phyloP scores from a whole-genome alignment of 371 early-diverging fungal species.

The Blastocladiella emersonii region DNA sequence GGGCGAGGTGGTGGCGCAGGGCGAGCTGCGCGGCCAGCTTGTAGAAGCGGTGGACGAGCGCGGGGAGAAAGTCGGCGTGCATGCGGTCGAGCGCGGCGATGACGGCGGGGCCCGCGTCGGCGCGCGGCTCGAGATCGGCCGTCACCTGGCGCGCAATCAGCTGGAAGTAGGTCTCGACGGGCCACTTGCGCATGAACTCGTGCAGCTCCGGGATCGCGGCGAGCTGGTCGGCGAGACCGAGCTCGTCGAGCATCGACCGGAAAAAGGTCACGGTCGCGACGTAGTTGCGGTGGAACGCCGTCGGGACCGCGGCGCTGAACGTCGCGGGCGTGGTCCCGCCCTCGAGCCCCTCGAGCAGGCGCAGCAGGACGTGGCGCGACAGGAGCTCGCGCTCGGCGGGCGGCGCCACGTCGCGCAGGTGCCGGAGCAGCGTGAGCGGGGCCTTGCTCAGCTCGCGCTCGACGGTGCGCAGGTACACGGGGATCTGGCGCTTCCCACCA shows the following conservation, averaged over 20 bases:
- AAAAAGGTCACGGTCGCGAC: not conserved
- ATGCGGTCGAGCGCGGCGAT: not conserved
- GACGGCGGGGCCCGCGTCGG: not conserved
- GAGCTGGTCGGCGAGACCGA: not conserved
- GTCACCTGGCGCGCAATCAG: not conserved
- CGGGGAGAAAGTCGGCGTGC: not conserved
- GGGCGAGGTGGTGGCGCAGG: not conserved
- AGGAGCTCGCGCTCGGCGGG: not conserved
- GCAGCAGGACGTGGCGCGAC: not conserved
- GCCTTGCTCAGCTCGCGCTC: not conserved
- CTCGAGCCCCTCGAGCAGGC: not conserved
- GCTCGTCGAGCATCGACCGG: not conserved
- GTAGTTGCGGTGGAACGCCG: slow-evolving; percentile 2
- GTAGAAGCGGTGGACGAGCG: not conserved
- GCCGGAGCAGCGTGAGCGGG: not conserved
- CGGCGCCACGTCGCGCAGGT: not conserved
- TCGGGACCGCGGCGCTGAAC: not conserved
- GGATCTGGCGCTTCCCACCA: not conserved
- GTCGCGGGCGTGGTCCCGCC: not conserved
- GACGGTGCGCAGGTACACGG: not conserved
- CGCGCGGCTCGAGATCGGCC: not conserved
- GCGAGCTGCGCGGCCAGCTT: not conserved
- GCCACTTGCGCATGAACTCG: not conserved
- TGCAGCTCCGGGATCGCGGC: not conserved
- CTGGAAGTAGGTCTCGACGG: not conserved